These are phyloP conservation scores for Ceratocystis cacaofunesta DNA, from an alignment of 2,329 filamentous ascomycete genomes.

Conservation along the genomic window DNA sequence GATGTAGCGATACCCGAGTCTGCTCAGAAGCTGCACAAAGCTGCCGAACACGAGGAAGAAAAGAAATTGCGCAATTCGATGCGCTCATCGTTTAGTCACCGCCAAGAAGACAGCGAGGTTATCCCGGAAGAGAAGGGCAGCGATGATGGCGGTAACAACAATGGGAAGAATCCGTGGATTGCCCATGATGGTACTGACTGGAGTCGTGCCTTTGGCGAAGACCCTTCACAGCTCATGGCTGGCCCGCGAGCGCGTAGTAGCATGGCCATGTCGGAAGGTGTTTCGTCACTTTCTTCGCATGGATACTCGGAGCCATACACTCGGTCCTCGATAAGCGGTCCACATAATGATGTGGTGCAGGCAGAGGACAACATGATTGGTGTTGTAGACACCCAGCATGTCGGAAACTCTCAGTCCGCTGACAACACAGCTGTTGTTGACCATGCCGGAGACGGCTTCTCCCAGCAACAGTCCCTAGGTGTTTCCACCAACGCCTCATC, in stretches of 20 bases:
- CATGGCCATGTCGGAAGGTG: not conserved
- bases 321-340: conserved; percentile 4
- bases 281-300: conserved; percentile 12
- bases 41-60: conserved; percentile 32
- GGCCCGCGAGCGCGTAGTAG: conserved; percentile 17
- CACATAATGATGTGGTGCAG: not conserved
- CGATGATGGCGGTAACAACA: conserved; percentile 35
- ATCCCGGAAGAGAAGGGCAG: conserved; percentile 12
- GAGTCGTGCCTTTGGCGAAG: conserved; percentile 70
- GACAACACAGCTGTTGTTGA: not conserved
- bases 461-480: not conserved
- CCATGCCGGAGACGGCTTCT: not conserved
- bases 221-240: conserved; percentile 42
- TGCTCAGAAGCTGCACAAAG: conserved; percentile 63
- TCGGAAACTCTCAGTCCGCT: not conserved
- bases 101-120: not conserved
- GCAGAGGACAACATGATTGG: not conserved
- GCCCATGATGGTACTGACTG: conserved; percentile 69
- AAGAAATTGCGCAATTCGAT: conserved; percentile 6
- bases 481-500: not conserved
- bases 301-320: conserved; percentile 11
- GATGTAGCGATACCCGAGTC: conserved; percentile 56
- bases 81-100: conserved; percentile 5
- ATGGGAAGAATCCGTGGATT: conserved; percentile 46
- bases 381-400: not conserved